Evolutionary conservation across 2,329 filamentous ascomycete genomes (phyloP).

Genomic region (Ascochyta fabae): DNA sequence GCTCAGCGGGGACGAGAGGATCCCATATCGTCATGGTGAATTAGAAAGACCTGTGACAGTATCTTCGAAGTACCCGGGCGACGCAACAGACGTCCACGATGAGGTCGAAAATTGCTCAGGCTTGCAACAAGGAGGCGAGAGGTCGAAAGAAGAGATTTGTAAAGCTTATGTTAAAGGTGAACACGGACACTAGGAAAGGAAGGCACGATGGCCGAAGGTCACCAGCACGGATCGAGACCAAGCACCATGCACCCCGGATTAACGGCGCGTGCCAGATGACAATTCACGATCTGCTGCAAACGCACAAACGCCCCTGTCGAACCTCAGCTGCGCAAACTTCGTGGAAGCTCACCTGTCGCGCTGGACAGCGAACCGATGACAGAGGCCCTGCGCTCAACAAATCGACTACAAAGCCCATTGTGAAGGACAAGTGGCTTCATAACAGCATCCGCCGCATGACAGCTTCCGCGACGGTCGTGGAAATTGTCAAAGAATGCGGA

Average conservation of each 20-base stretch:
- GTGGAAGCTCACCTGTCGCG: background rate
- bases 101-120: background rate
- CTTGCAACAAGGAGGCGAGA: conserved; percentile 1
- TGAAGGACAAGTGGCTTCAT: background rate
- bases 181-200: conserved; percentile 21
- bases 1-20: conserved; percentile 37
- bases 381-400: background rate
- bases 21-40: conserved; percentile 33
- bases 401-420: background rate
- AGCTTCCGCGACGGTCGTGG: background rate
- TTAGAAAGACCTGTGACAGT: background rate
- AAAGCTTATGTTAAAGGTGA: conserved; percentile 22
- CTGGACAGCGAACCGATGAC: background rate
- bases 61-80: too few relatives aligned
- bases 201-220: conserved; percentile 26
- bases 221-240: conserved; percentile 20
- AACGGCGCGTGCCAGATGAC: conserved; percentile 20
- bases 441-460: background rate
- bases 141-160: conserved; percentile 13
- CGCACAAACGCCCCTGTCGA: background rate
- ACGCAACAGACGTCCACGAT: background rate
- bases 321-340: background rate
- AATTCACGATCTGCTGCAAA: background rate
- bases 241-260: conserved; percentile 31
- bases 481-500: conserved; percentile 19